These are phyloP conservation scores for Pyrus hybrid DNA, from an alignment of 331 rosid genomes.

Conservation along the genomic window DNA sequence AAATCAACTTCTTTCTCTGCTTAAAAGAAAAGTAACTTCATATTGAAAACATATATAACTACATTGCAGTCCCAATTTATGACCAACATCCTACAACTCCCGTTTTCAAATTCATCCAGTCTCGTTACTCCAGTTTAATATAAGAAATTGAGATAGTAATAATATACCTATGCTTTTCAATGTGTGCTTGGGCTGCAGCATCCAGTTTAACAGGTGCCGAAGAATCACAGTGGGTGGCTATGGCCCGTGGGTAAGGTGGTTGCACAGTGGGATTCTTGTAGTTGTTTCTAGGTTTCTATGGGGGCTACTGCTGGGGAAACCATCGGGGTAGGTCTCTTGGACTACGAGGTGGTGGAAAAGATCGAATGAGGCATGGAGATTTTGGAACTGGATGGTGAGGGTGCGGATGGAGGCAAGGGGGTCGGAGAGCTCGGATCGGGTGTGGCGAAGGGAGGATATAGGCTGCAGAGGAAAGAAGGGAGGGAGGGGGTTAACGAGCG, in stretches of 20 bases:
- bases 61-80: not conserved
- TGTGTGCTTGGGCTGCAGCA: conserved; percentile 58
- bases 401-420: conserved; percentile 28
- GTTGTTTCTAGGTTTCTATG: too few relatives aligned
- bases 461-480: too few relatives aligned
- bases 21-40: too few relatives aligned
- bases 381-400: too few relatives aligned
- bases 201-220: conserved; percentile 62
- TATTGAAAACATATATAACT: not conserved
- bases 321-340: too few relatives aligned
- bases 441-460: conserved; percentile 47
- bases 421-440: conserved; percentile 82
- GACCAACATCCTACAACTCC: not conserved
- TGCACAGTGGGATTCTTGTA: too few relatives aligned
- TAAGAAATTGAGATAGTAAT: not conserved
- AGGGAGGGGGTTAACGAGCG: too few relatives aligned
- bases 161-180: conserved; percentile 71
- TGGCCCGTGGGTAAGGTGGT: too few relatives aligned
- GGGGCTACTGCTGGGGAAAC: too few relatives aligned
- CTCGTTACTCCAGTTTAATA: not conserved
- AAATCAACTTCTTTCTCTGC: too few relatives aligned
- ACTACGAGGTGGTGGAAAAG: too few relatives aligned
- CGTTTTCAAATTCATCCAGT: not conserved
- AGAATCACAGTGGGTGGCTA: conserved; percentile 10
- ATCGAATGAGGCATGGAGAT: too few relatives aligned